phyloP scores from a whole-genome alignment of 1,139 yeast genomes.

The Magnusiomyces paraingens region DNA sequence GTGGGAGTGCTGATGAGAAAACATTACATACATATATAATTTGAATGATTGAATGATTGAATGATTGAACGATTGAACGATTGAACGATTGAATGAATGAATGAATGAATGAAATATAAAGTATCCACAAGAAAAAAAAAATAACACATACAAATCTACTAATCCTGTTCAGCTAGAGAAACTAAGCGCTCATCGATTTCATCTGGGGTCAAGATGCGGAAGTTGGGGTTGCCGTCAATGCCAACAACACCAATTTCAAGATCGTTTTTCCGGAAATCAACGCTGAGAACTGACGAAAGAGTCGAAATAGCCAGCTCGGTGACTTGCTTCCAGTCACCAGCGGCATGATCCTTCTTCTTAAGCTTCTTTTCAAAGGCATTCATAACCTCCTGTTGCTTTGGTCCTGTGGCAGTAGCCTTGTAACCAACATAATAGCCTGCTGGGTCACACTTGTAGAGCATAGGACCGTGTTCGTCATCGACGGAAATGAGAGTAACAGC shows the following conservation, averaged over 20 bases:
- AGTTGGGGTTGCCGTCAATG: constrained; percentile 37
- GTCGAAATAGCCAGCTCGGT: constrained; percentile 87
- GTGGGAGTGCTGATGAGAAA: constrained; percentile 4
- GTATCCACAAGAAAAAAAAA: not conserved
- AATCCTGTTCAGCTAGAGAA: constrained; percentile 94
- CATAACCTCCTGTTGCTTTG: constrained; percentile 93
- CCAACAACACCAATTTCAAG: constrained; percentile 89
- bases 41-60: not conserved
- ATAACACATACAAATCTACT: constrained; percentile 19
- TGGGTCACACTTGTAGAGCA: constrained; percentile 88
- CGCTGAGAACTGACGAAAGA: constrained; percentile 77
- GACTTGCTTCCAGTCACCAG: constrained; percentile 83
- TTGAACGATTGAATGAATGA: not conserved
- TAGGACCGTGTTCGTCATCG: constrained; percentile 89
- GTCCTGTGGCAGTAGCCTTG: constrained; percentile 92
- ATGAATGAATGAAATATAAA: not conserved
- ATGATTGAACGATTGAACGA: not conserved
- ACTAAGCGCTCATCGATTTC: constrained; percentile 92
- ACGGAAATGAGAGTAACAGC: constrained; percentile 82
- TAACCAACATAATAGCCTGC: constrained; percentile 94
- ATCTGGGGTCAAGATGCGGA: constrained; percentile 67
- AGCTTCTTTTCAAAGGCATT: constrained; percentile 87
- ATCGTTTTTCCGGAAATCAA: constrained; percentile 90
- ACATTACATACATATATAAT: not conserved
- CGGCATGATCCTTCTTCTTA: constrained; percentile 64